These are phyloP conservation scores for Raphidocelis subcapitata DNA, from an alignment of 139 green algal genomes.

Conservation along the genomic window DNA sequence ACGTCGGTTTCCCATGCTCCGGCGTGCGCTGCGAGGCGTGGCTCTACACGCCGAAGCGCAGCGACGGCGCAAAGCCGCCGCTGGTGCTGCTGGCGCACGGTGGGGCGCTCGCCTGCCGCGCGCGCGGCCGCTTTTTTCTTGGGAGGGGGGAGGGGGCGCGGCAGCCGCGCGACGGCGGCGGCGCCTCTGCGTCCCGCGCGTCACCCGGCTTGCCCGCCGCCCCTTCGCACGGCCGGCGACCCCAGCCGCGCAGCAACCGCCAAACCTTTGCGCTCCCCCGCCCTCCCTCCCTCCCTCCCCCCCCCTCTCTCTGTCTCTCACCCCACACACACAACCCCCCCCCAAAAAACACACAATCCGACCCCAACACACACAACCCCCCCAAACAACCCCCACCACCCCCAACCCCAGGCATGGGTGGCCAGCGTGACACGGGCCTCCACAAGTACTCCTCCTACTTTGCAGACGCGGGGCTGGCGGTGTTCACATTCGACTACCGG, in stretches of 20 bases:
- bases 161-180: neutral
- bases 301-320: too few species aligned
- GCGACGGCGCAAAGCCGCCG: conserved; percentile 6
- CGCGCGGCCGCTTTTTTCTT: too few species aligned
- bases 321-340: too few species aligned
- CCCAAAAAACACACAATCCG: too few species aligned
- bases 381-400: too few species aligned
- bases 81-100: conserved; percentile 30
- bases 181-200: neutral
- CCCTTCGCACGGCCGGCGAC: neutral
- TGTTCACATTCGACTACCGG: conserved; percentile 53
- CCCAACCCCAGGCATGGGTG: neutral
- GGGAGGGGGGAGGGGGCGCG: neutral
- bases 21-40: conserved; percentile 21
- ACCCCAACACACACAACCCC: too few species aligned
- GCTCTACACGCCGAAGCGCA: conserved; percentile 22
- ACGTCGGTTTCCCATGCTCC: conserved; percentile 17
- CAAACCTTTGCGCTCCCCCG: too few species aligned
- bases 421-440: conserved; percentile 50
- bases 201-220: neutral
- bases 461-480: conserved; percentile 38
- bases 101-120: too few species aligned
- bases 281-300: too few species aligned
- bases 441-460: conserved; percentile 39
- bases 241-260: too few species aligned